A percentile compares a stretch with the other conserved stretches of the same genome.
These are phyloP conservation scores for Sextonia rubra DNA, from an alignment of 164 flowering plant species.

Conservation along the genomic window DNA sequence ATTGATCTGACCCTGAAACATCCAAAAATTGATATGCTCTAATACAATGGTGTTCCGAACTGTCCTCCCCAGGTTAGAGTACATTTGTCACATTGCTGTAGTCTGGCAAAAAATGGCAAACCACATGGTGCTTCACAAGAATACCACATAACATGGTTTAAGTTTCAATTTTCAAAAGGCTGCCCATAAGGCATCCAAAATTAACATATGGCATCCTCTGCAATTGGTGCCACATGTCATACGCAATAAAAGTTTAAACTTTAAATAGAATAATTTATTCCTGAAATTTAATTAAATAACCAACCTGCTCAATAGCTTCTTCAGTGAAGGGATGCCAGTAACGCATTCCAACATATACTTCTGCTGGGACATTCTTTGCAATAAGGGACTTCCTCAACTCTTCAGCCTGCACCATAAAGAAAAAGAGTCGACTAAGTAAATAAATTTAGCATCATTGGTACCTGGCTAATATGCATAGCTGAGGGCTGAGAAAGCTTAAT, in stretches of 20 bases:
- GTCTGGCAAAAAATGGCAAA: neutral
- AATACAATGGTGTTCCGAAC: too few relatives aligned
- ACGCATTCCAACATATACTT: constrained; percentile 98
- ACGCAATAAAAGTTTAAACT: neutral
- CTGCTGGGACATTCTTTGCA: constrained; percentile 80
- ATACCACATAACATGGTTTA: neutral
- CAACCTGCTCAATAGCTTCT: constrained; percentile 90
- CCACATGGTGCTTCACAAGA: neutral
- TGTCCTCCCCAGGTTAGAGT: too few relatives aligned
- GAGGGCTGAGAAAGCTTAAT: too few relatives aligned
- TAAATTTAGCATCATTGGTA: too few relatives aligned
- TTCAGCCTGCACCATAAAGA: constrained; percentile 58
- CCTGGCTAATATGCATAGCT: too few relatives aligned
- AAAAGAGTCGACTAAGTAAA: neutral
- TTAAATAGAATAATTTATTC: neutral
- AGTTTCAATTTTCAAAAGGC: too few relatives aligned
- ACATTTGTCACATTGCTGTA: neutral
- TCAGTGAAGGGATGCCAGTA: constrained; percentile 99
- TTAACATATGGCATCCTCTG: too few relatives aligned
- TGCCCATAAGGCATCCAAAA: too few relatives aligned
- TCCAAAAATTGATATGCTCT: too few relatives aligned
- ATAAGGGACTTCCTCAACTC: constrained; percentile 74
- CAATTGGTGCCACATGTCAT: neutral
- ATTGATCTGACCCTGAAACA: too few relatives aligned
- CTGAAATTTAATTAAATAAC: neutral